Percentiles rank a stretch among this genome's conserved stretches.
phyloP scores from a whole-genome alignment of 2,329 filamentous ascomycete genomes.

The Chrysosporium keratinophilum region DNA sequence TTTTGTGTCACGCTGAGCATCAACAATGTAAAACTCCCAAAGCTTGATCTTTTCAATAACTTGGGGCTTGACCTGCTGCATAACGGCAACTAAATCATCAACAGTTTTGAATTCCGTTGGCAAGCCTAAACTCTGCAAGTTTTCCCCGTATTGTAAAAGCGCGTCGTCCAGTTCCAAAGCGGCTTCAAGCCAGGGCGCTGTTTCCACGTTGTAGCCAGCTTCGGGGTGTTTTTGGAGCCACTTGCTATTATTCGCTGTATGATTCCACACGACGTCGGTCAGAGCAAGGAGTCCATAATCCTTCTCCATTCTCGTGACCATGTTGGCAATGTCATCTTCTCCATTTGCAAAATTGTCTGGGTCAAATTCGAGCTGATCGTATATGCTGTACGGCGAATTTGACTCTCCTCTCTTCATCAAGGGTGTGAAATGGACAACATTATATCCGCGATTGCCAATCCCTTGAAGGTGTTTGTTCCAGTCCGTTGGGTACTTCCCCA shows the following conservation, averaged over 20 bases:
- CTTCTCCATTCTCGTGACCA: conserved; percentile 72
- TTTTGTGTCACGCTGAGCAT: conserved; percentile 63
- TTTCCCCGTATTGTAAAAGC: conserved; percentile 54
- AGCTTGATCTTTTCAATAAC: conserved; percentile 68
- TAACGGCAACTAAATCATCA: conserved; percentile 67
- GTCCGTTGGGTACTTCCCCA: conserved; percentile 81
- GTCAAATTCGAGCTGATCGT: conserved; percentile 84
- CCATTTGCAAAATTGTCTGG: conserved; percentile 70
- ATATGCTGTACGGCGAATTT: conserved; percentile 95
- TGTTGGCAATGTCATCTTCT: conserved; percentile 64
- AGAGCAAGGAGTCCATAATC: conserved; percentile 76
- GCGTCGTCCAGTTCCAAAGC: conserved; percentile 67
- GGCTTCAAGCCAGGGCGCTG: conserved; percentile 61
- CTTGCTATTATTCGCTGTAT: conserved; percentile 88
- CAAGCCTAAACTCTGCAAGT: conserved; percentile 57
- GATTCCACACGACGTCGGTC: conserved; percentile 96
- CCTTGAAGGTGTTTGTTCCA: conserved; percentile 84
- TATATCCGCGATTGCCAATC: conserved; percentile 86
- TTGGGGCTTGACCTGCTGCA: conserved; percentile 71
- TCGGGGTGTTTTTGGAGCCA: conserved; percentile 95
- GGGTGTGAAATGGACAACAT: conserved; percentile 98
- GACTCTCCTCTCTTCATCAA: conserved; percentile 79
- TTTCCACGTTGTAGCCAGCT: conserved; percentile 85
- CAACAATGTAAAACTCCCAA: conserved; percentile 87
- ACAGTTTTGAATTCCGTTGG: conserved; percentile 60